These are phyloP conservation scores for Neofusicoccum sp. DNA, from an alignment of 2,329 filamentous ascomycete species.

Conservation along the genomic window DNA sequence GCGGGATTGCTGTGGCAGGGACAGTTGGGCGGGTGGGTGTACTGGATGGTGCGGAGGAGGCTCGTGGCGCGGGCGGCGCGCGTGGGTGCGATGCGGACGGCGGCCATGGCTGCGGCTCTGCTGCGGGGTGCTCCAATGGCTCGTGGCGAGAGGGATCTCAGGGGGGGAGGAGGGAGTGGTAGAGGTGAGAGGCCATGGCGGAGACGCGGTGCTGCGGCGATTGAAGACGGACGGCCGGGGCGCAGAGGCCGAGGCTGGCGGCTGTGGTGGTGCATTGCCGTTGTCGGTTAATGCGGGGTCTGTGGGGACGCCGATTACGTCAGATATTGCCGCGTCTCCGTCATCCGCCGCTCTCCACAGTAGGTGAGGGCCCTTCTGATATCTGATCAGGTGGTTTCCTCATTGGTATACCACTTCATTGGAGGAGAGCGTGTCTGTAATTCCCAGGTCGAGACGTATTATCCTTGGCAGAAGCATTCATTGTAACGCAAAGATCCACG, in stretches of 20 bases:
- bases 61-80: slow-evolving; percentile 65
- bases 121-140: background rate
- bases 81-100: slow-evolving; percentile 46
- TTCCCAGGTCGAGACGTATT: too few species aligned
- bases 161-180: background rate
- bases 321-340: too few species aligned
- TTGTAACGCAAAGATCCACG: too few species aligned
- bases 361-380: too few species aligned
- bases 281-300: too few species aligned
- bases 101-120: slow-evolving; percentile 24
- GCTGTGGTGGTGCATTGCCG: slow-evolving; percentile 7
- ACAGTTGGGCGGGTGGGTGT: slow-evolving; percentile 81
- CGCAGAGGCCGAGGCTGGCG: background rate
- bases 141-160: background rate
- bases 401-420: too few species aligned
- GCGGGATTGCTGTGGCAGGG: slow-evolving; percentile 91
- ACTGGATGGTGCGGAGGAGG: slow-evolving; percentile 87
- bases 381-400: too few species aligned
- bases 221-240: background rate
- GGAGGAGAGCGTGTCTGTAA: too few species aligned
- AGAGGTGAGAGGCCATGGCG: background rate
- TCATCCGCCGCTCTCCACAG: too few species aligned
- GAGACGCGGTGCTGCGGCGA: background rate
- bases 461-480: too few species aligned
- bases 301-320: too few species aligned